A percentile compares a stretch with the other conserved stretches of the same genome.
Conservation (phyloP, 352 stramenopile species). For the Blastocystis sp. region DNA sequence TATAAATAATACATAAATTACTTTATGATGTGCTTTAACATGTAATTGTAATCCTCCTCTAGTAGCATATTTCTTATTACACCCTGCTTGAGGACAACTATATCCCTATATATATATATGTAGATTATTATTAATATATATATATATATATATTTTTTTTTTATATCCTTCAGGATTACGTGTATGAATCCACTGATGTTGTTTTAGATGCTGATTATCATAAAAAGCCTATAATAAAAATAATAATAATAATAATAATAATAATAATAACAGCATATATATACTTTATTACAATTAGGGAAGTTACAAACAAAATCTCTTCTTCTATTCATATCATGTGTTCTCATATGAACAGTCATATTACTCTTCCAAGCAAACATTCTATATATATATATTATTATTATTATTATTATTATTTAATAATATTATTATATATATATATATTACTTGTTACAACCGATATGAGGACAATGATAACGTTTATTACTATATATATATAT, state of each 20-base stretch:
- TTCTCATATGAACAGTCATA: conserved; percentile 26
- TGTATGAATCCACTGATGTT: conserved; percentile 25
- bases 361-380: conserved; percentile 34
- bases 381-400: background rate
- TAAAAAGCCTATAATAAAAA: too few species aligned
- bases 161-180: conserved; percentile 5
- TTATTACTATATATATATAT: background rate
- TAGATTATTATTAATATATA: background rate
- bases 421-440: background rate
- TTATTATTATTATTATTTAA: too few species aligned
- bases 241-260: too few species aligned
- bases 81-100: conserved; percentile 3
- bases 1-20: background rate
- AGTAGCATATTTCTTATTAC: conserved; percentile 34
- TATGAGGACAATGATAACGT: conserved; percentile 6
- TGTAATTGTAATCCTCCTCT: conserved; percentile 24
- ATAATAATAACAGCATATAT: too few species aligned
- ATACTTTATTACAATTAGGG: conserved; percentile 29
- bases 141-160: background rate
- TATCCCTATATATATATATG: background rate
- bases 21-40: conserved; percentile 25
- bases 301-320: conserved; percentile 10
- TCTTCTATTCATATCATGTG: background rate
- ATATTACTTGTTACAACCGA: conserved; percentile 23
- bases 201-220: conserved; percentile 29